Evolutionary conservation across 805 yeast species (phyloP), one percentile per base, ranked within the genome.

Genomic region (Lachancea dasiensis): DNA sequence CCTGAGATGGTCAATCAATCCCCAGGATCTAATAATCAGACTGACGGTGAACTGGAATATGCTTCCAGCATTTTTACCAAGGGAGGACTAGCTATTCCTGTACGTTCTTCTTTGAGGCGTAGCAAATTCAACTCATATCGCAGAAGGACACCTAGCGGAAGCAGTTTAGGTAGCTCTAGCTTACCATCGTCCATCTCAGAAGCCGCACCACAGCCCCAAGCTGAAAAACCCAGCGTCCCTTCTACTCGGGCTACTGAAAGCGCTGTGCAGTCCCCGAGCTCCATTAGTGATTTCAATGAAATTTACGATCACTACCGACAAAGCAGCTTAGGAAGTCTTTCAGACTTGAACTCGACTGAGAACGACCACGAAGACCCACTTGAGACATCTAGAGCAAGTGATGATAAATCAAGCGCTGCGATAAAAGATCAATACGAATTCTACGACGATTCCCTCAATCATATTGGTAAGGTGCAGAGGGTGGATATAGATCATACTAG

Each of bases 101-200:
- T 46, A 34, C 62, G 63, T 40, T 65, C 61, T 5, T 54, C 65
- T 0, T 45, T 64, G 29, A 69, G 63, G 47, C 65, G 78, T 52
- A 65, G 72, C 42, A 63, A 69, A 47, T 72, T 77, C 67, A 66
- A 73, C 21, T 69, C 76, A 1, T 72, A 73, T 48, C 63, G 73
- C 44, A 61, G 67, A 54, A 67, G 65, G 43, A 50, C 59, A 37
- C 38, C 55, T 44, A 45, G 34, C 16, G 31, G 39, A n/a, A 19
- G 26, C 17, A 25, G 28, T 8, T 11, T 14, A 8, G 18, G 16
- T 7, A 16, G 21, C 2, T 22, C 33, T 6, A 13, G 14, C 8
- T 14, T 27, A 28, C 19, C 28, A 11, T 13, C 9, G n/a, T 8
- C 4, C 8, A 14, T 13, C 14, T 6, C 30, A 25, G 13, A 14